Evolutionary conservation across 305 asterid genomes (phyloP), one percentile per base, ranked within the genome.

Genomic region (Fraxinus nigra): DNA sequence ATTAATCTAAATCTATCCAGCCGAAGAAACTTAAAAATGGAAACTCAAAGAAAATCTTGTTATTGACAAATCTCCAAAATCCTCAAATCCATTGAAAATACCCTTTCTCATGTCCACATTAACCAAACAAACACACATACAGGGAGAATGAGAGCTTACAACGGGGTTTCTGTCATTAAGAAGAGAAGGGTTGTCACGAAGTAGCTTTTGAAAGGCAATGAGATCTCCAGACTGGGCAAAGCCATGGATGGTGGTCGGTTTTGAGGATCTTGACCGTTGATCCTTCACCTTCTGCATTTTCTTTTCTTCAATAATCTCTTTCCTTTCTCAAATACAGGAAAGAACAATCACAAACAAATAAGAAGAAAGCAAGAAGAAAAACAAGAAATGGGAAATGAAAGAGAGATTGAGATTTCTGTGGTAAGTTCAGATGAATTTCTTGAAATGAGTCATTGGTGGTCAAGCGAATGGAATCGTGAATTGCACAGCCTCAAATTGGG

Each of bases 161-260:
- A 95, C 88, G 77, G 99, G 97, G 83, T 93, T 95, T 7, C 95
- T 91, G 75, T 93, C 99, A 82, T 95, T 93, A 76, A 95, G 93
- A 82, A 95, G 97, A 85, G 93, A 88, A 46, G 97, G 94, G 82
- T 91, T 92, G 43, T 87, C 91, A 30, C 88, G 92, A 81, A 93
- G 93, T 89, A 95, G 56, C 89, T 89, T 93, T 82, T 87, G 97
- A 83, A 95, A 85, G 34, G 95, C 89, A 87, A 73, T 83, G 76
- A 89, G 86, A 86, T 95, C 97, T 75, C 99, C 99, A 76, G 90
- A 88, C 88, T 95, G 99, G 54, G 98, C 99, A 72, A 87, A 92
- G 75, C 92, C 98, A 84, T 95, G 99, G 82, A 95, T 91, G 76
- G 99, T 95, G 73, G 90, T 85, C 67, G 95, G 92, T 84, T 85